Conservation (phyloP, 306 rosid genomes). For the Begonia peltatifolia region DNA sequence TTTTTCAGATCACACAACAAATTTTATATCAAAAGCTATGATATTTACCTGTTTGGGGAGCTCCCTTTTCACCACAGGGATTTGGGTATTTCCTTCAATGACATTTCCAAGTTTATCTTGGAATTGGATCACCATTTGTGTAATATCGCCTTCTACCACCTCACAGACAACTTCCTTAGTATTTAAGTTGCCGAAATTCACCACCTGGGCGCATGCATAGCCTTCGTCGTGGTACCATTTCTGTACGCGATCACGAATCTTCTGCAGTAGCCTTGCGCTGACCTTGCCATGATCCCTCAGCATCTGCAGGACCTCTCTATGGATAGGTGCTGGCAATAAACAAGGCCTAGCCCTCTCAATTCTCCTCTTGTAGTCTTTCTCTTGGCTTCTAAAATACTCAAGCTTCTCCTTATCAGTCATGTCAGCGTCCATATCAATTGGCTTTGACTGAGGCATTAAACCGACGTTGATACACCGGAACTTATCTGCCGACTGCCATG, state of each 20-base stretch:
- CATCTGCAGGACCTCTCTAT: constrained; percentile 54
- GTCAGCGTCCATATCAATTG: constrained; percentile 70
- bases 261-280: constrained; percentile 84
- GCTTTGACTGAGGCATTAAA: constrained; percentile 65
- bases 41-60: constrained; percentile 66
- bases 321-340: constrained; percentile 47
- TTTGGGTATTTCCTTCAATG: constrained; percentile 80
- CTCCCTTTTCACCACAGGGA: constrained; percentile 64
- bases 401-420: constrained; percentile 90
- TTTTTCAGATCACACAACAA: not conserved
- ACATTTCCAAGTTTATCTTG: constrained; percentile 91
- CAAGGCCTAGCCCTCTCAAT: constrained; percentile 68
- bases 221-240: constrained; percentile 97
- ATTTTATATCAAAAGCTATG: not conserved
- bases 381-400: constrained; percentile 56
- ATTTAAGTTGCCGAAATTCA: constrained; percentile 85
- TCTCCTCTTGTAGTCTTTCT: constrained; percentile 81
- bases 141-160: constrained; percentile 96
- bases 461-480: constrained; percentile 92
- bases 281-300: constrained; percentile 56
- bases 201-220: constrained; percentile 91
- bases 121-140: constrained; percentile 61
- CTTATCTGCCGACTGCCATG: constrained; percentile 75
- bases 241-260: constrained; percentile 84
- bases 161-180: constrained; percentile 95